A percentile compares a stretch with the other conserved stretches of the same genome.
Evolutionary conservation across 2,329 filamentous ascomycete genomes (phyloP).

Genomic region (Plectosphaerella cucumerina): DNA sequence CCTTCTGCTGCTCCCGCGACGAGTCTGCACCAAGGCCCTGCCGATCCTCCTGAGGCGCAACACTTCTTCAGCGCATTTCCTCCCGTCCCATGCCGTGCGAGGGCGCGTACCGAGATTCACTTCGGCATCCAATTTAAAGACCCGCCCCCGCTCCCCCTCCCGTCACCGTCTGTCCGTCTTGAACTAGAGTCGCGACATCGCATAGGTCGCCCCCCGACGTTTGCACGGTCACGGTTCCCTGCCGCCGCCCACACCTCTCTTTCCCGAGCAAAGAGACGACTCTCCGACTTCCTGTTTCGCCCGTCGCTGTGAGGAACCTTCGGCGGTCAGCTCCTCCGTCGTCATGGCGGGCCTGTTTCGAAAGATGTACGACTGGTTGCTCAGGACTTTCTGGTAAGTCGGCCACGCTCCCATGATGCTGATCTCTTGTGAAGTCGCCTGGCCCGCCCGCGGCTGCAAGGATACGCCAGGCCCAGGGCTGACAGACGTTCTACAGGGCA

Average conservation of each 20-base stretch:
- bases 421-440: not conserved
- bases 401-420: not conserved
- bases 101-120: conserved; percentile 26
- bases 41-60: conserved; percentile 24
- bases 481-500: conserved; percentile 56
- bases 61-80: conserved; percentile 39
- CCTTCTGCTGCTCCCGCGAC: conserved; percentile 4
- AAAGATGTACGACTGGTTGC: conserved; percentile 95
- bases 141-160: conserved; percentile 15
- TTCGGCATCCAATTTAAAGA: conserved; percentile 30
- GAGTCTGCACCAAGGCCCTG: conserved; percentile 7
- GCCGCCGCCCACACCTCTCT: not conserved
- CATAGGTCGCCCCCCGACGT: not conserved
- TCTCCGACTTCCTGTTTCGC: not conserved
- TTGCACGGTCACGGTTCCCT: no score
- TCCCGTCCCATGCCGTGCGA: conserved; percentile 27
- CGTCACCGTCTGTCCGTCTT: conserved; percentile 18
- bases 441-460: no score
- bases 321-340: conserved; percentile 1
- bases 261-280: not conserved
- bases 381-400: conserved; percentile 93
- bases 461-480: not conserved
- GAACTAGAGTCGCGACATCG: not conserved
- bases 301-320: not conserved
- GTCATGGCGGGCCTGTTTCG: conserved; percentile 89